Evolutionary conservation across 2,329 filamentous ascomycete genomes (phyloP), one percentile per base, ranked within the genome.

Genomic region (Cadophora sp.): DNA sequence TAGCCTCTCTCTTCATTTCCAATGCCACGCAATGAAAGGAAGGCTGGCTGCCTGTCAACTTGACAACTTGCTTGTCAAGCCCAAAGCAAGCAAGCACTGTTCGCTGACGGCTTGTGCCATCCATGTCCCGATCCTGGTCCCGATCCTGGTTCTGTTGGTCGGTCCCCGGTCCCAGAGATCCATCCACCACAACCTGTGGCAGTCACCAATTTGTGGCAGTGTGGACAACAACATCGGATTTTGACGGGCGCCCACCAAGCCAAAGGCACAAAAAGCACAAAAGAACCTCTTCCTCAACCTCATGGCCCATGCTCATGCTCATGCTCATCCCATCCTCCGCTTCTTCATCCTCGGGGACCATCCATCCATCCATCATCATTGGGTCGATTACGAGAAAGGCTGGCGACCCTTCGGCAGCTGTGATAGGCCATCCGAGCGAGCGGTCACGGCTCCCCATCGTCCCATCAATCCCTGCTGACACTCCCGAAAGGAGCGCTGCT

Each of bases 401-500:
- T 50, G 43, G 8, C 59, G 59, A 46, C 59, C 27, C 43, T 19
- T 62, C 29, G 16, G 14, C 26, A 31, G n/a, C 24, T 46, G 22
- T 60, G 34, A 60, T 46, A 11, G 59, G 59, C 26, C 40, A 22
- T 27, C 4, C 19, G 40, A 62, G 59, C 59, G 59, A 62, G 26
- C n/a, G 40, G 40, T 46, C 27, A 53, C 48, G 27, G 22, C 46
- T 63, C 37, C 46, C 34, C 19, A 43, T 63, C 60, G 48, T 55
- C 48, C 31, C 31, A 53, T 37, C 46, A n/a, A 63, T 63, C 61
- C 61, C 31, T 63, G 61, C 40, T 63, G 61, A 63, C 48, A 16
- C 31, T 53, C 61, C 61, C 61, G 48, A 31, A 50, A 50, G 59
- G 40, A 48, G 37, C 58, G 26, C 37, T 61, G 58, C 40, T 48